Evolutionary conservation across 768 basidiomycete genomes (phyloP), one percentile per base, ranked within the genome.

Genomic region (Hortiboletus campestris): DNA sequence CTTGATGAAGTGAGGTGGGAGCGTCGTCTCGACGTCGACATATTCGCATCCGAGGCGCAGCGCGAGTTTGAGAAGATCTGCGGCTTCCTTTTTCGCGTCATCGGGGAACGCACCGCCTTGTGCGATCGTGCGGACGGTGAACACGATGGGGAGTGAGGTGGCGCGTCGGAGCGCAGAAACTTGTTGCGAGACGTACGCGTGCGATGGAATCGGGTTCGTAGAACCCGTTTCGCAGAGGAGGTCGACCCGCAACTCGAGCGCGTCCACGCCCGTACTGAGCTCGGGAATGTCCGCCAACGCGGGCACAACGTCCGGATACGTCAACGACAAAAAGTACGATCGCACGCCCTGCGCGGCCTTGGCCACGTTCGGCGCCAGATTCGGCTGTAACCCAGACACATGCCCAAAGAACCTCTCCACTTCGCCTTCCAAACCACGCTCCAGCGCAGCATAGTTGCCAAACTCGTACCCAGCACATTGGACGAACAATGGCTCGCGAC

Each of bases 51-150:
- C 95, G 36, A 91, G 73, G 48, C 88, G 85, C 32, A 96, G 69
- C 4, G 86, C 95, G 51, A 95, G 81, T 42, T 83, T 75, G 64
- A 96, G 78, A 9, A 98, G 81, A 35, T 85, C 83, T 51, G 88
- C 82, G 11, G 86, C 88, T 56, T 88, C 87, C 49, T 84, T 81
- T 51, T 83, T 74, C 0, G 85, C 85, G 35, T 78, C 76, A 69
- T 96, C 88, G 0, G 95, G 94, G 81, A 93, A 94, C 17, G 88
- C 81, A 6, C 97, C 96, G 20, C 96, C 97, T 70, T 99, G 95
- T 0, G 87, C 82, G 14, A 82, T 78, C 4, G 93, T 94, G 28
- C 97, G 79, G 35, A 96, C 88, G 0, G 97, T 97, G 75, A 87
- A 98, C 55, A 98, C 85, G 62, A 98, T 84, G 2, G 97, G 97